A percentile compares a stretch with the other conserved stretches of the same genome.
Conservation (phyloP, 2,329 filamentous ascomycete species). For the Arthroderma sp. region DNA sequence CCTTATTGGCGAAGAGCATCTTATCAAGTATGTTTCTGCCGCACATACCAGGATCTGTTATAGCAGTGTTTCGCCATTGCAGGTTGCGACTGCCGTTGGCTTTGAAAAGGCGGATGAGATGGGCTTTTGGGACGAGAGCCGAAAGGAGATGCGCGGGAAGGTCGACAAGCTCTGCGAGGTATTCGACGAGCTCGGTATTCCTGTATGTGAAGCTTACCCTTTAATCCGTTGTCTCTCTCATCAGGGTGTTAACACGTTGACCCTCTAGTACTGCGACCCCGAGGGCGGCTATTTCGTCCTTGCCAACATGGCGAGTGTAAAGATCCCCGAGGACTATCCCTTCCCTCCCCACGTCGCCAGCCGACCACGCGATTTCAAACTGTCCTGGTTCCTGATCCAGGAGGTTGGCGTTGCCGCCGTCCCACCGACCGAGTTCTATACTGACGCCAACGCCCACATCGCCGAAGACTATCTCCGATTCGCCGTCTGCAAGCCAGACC, state of each 20-base stretch:
- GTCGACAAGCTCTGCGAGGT: conserved; percentile 76
- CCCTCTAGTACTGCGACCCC: conserved; percentile 61
- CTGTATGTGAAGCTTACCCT: conserved; percentile 29
- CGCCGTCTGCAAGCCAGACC: conserved; percentile 90
- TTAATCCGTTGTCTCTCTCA: background rate
- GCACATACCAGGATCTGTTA: conserved; percentile 97
- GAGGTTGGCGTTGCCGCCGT: conserved; percentile 93
- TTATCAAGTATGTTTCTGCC: conserved; percentile 83
- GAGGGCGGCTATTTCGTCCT: conserved; percentile 97
- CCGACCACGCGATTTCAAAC: conserved; percentile 83
- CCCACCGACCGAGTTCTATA: conserved; percentile 95
- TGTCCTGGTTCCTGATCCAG: conserved; percentile 93
- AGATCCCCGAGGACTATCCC: conserved; percentile 68
- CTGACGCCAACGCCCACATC: conserved; percentile 65
- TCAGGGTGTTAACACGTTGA: background rate
- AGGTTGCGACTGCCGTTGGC: conserved; percentile 86
- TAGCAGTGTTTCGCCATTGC: conserved; percentile 80
- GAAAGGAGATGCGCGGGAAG: conserved; percentile 79
- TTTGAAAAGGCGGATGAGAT: conserved; percentile 79
- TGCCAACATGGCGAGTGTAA: conserved; percentile 81
- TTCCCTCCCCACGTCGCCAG: conserved; percentile 82
- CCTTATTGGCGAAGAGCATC: conserved; percentile 75
- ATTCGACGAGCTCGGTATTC: conserved; percentile 61
- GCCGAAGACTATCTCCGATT: conserved; percentile 91
- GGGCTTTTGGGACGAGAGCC: conserved; percentile 77